A percentile compares a stretch with the other conserved stretches of the same genome.
phyloP scores from a whole-genome alignment of 2,329 filamentous ascomycete genomes.

The Aspergillus persii region DNA sequence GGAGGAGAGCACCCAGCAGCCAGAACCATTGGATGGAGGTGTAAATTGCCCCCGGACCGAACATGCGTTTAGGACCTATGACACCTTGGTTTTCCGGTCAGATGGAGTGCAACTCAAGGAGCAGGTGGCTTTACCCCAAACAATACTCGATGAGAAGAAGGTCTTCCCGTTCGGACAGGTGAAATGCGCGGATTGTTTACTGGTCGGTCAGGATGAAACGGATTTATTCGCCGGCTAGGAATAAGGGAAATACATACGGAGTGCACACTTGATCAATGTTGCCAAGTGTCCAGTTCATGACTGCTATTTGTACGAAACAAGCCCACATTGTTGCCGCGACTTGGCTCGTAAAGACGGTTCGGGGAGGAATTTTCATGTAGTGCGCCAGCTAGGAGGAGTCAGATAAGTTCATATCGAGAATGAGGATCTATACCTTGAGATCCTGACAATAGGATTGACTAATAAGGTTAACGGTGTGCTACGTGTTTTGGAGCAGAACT shows the following conservation, averaged over 20 bases:
- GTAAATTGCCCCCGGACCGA: slow-evolving; percentile 63
- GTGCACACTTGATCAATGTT: slow-evolving; percentile 66
- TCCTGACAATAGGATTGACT: slow-evolving; percentile 57
- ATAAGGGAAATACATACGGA: slow-evolving; percentile 24
- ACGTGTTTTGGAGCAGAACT: slow-evolving; percentile 20
- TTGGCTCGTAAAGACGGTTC: slow-evolving; percentile 53
- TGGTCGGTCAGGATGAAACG: neutral
- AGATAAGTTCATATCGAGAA: neutral
- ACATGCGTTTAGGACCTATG: slow-evolving; percentile 69
- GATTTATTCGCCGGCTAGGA: no score
- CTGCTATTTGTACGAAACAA: slow-evolving; percentile 49
- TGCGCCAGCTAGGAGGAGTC: slow-evolving; percentile 39
- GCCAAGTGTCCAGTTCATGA: slow-evolving; percentile 46
- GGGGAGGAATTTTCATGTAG: slow-evolving; percentile 61
- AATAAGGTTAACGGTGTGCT: neutral
- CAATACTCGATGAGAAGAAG: neutral
- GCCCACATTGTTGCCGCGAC: slow-evolving; percentile 52
- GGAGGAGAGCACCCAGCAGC: slow-evolving; percentile 63
- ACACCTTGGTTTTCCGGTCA: slow-evolving; percentile 67
- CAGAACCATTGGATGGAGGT: slow-evolving; percentile 67
- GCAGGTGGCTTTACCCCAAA: neutral
- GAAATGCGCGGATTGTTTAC: slow-evolving; percentile 56
- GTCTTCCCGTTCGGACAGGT: slow-evolving; percentile 52
- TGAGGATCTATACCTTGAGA: slow-evolving; percentile 55
- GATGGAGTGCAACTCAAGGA: slow-evolving; percentile 61